Percentiles rank a stretch among this genome's conserved stretches.
Evolutionary conservation across 768 basidiomycete species (phyloP).

Genomic region (Agrocybe chaxingu): DNA sequence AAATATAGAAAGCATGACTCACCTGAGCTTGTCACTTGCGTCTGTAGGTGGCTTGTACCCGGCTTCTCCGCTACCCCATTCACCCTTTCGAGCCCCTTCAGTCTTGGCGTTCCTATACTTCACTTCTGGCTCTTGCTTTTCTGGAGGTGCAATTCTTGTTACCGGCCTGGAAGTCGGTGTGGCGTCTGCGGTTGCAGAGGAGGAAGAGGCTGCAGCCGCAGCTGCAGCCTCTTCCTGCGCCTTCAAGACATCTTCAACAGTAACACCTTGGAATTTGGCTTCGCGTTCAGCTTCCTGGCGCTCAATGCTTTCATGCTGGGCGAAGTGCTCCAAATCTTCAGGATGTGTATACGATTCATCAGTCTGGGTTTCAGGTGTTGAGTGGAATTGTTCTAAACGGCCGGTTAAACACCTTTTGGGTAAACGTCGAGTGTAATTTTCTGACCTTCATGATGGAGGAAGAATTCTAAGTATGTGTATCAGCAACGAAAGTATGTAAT

Average conservation of each 20-base stretch:
- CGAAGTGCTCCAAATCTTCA: constrained; percentile 91
- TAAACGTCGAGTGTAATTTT: background rate
- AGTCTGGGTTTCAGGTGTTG: constrained; percentile 95
- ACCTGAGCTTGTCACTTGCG: constrained; percentile 77
- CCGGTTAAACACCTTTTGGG: background rate
- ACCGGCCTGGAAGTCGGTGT: constrained; percentile 38
- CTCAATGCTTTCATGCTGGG: constrained; percentile 85
- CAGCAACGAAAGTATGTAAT: background rate
- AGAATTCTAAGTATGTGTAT: constrained; percentile 60
- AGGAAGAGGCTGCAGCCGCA: constrained; percentile 17
- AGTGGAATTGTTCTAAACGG: constrained; percentile 79
- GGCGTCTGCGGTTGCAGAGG: constrained; percentile 9
- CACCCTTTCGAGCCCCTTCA: constrained; percentile 51
- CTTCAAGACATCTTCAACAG: constrained; percentile 64
- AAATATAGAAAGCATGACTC: constrained; percentile 13
- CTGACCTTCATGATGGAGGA: constrained; percentile 94
- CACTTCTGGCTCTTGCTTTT: constrained; percentile 64
- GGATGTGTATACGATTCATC: constrained; percentile 93
- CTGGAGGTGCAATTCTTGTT: constrained; percentile 56
- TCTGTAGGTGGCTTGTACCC: constrained; percentile 74
- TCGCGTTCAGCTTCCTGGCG: constrained; percentile 79
- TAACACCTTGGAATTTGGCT: constrained; percentile 79
- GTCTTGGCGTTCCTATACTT: constrained; percentile 56
- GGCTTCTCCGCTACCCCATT: constrained; percentile 69
- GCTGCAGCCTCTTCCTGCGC: constrained; percentile 42